These are phyloP conservation scores for Flaveria linearis DNA, from an alignment of 129 eudicot species.

Conservation along the genomic window DNA sequence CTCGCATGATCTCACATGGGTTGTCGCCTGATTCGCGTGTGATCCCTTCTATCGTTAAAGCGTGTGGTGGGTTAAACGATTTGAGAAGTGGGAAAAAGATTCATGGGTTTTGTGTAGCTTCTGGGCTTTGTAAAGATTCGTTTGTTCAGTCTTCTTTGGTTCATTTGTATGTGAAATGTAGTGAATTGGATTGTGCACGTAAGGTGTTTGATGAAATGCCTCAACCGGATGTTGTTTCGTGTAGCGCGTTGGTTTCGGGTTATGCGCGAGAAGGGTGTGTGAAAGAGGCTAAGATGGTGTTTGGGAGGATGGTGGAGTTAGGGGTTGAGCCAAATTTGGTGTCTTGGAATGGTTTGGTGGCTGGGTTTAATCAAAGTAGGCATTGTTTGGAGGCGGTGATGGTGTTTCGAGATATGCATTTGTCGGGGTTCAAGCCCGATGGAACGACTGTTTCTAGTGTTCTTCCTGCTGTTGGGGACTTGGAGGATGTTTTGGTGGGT, in stretches of 20 bases:
- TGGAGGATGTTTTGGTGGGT: slow-evolving; percentile 48
- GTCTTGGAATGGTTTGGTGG: slow-evolving; percentile 84
- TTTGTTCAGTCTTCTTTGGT: slow-evolving; percentile 67
- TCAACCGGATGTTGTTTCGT: slow-evolving; percentile 59
- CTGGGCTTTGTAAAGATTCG: slow-evolving; percentile 56
- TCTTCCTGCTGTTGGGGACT: slow-evolving; percentile 68
- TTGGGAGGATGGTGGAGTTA: slow-evolving; percentile 43
- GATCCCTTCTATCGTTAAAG: slow-evolving; percentile 58
- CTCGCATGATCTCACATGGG: slow-evolving; percentile 41
- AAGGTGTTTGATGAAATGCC: slow-evolving; percentile 65
- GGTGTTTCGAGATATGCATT: slow-evolving; percentile 58
- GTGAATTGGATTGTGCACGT: slow-evolving; percentile 41
- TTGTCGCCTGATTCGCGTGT: slow-evolving; percentile 58
- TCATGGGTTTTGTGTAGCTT: slow-evolving; percentile 56
- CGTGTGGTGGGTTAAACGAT: slow-evolving; percentile 49
- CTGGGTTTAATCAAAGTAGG: slow-evolving; percentile 88
- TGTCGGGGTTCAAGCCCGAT: slow-evolving; percentile 50
- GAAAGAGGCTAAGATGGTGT: slow-evolving; percentile 41
- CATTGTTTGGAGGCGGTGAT: slow-evolving; percentile 53
- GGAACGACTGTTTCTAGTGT: slow-evolving; percentile 72
- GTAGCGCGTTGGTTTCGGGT: slow-evolving; percentile 74
- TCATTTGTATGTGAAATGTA: slow-evolving; percentile 67
- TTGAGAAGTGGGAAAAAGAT: slow-evolving; percentile 47
- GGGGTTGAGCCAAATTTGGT: slow-evolving; percentile 76
- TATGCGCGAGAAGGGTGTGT: slow-evolving; percentile 73